Evolutionary conservation across 176 grass and related monocot species (phyloP).

Genomic region (Cymbopogon citratus): DNA sequence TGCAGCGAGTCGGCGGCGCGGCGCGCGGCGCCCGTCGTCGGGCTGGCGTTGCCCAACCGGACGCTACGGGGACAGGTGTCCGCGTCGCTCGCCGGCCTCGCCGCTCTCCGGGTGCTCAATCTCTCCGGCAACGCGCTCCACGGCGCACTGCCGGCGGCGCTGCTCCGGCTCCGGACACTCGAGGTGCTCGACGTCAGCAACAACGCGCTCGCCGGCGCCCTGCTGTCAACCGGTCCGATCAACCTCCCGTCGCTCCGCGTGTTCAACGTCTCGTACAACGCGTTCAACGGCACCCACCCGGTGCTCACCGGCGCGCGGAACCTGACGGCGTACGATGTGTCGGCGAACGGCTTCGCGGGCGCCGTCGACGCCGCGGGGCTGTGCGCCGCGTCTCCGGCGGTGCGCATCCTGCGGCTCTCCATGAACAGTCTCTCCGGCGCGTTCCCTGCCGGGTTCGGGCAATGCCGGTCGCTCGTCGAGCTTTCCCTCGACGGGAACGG

Average conservation of each 20-base stretch:
- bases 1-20: not conserved
- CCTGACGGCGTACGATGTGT: conserved; percentile 35
- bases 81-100: conserved; percentile 26
- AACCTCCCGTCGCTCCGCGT: conserved; percentile 24
- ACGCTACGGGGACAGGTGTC: conserved; percentile 24
- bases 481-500: conserved; percentile 52
- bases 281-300: conserved; percentile 37
- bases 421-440: conserved; percentile 41
- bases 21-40: not conserved
- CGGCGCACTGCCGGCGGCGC: conserved; percentile 25
- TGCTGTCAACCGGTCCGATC: not conserved
- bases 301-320: conserved; percentile 9
- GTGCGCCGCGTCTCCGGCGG: conserved; percentile 11
- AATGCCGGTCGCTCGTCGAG: conserved; percentile 42
- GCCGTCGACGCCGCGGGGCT: conserved; percentile 4
- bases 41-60: conserved; percentile 31
- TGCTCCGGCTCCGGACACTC: conserved; percentile 35
- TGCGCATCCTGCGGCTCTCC: conserved; percentile 27
- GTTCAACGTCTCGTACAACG: conserved; percentile 56
- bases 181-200: conserved; percentile 40
- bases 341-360: conserved; percentile 31
- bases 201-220: conserved; percentile 8
- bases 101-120: conserved; percentile 45
- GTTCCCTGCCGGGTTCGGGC: conserved; percentile 35
- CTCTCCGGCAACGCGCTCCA: conserved; percentile 49